Percentiles rank a stretch among this genome's conserved stretches.
phyloP scores from a whole-genome alignment of 129 eudicot species.

The Tagetes erecta region DNA sequence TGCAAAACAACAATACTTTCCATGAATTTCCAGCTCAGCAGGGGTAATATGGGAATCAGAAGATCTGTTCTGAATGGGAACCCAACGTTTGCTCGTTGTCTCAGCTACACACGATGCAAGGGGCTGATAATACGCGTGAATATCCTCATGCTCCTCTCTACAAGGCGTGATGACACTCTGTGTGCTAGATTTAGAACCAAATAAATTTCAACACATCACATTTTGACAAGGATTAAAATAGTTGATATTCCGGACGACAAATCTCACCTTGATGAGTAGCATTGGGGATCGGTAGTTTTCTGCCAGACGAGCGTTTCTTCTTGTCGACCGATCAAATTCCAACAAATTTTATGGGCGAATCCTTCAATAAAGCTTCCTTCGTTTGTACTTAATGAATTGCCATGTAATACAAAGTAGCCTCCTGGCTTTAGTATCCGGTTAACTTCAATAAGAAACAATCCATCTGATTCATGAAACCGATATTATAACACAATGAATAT shows the following conservation, averaged over 20 bases:
- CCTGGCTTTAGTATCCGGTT: constrained; percentile 96
- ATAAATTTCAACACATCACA: constrained; percentile 13
- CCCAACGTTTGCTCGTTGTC: constrained; percentile 69
- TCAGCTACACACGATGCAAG: constrained; percentile 71
- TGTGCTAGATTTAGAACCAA: constrained; percentile 43
- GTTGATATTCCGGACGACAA: not conserved
- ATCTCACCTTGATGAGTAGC: constrained; percentile 75
- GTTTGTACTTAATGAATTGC: constrained; percentile 38
- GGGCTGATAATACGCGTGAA: constrained; percentile 64
- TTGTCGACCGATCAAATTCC: constrained; percentile 75
- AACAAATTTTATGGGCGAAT: constrained; percentile 61
- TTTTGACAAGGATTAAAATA: constrained; percentile 1
- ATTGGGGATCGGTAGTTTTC: constrained; percentile 67
- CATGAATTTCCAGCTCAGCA: constrained; percentile 66
- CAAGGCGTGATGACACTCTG: constrained; percentile 58
- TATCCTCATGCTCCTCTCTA: constrained; percentile 63
- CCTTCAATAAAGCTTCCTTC: constrained; percentile 57
- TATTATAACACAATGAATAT: not conserved
- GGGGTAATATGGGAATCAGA: constrained; percentile 47
- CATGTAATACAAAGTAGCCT: constrained; percentile 82
- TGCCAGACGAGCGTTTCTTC: constrained; percentile 95
- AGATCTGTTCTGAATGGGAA: constrained; percentile 73
- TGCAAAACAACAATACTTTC: constrained; percentile 46
- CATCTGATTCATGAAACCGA: constrained; percentile 55
- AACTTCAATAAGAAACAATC: constrained; percentile 74